These are phyloP conservation scores for Phytophthora tentaculata DNA, from an alignment of 352 stramenopile species.

Conservation along the genomic window DNA sequence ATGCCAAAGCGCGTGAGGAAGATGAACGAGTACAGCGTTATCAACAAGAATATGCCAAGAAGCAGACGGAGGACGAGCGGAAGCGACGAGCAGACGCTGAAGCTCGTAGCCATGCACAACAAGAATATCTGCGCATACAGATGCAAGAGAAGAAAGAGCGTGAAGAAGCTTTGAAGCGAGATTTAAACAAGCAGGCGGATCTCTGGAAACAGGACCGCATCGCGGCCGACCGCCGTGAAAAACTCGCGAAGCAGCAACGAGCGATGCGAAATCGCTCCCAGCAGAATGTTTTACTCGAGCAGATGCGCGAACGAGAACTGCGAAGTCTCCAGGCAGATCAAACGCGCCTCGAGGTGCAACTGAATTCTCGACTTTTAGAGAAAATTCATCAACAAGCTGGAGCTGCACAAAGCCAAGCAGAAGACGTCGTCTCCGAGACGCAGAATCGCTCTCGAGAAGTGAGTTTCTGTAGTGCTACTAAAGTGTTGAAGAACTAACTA, in stretches of 20 bases:
- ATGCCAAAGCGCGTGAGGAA: slow-evolving; percentile 68
- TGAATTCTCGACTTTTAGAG: slow-evolving; percentile 71
- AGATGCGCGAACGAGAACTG: slow-evolving; percentile 76
- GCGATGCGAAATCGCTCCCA: slow-evolving; percentile 57
- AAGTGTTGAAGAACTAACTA: not conserved
- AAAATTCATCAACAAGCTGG: slow-evolving; percentile 74
- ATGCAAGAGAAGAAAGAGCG: slow-evolving; percentile 77
- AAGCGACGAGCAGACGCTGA: slow-evolving; percentile 68
- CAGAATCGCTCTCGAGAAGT: slow-evolving; percentile 81
- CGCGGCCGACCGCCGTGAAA: slow-evolving; percentile 62
- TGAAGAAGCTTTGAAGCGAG: slow-evolving; percentile 54
- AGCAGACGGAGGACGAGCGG: slow-evolving; percentile 57
- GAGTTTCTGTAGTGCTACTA: not conserved
- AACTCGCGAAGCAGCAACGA: slow-evolving; percentile 58
- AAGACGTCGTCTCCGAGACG: slow-evolving; percentile 68
- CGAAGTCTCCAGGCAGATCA: slow-evolving; percentile 70
- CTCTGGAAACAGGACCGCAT: slow-evolving; percentile 77
- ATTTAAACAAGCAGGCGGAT: slow-evolving; percentile 82
- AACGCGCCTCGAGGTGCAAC: slow-evolving; percentile 70
- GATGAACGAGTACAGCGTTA: slow-evolving; percentile 66
- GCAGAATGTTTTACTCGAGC: slow-evolving; percentile 68
- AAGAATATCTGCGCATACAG: slow-evolving; percentile 62
- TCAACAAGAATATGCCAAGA: slow-evolving; percentile 68
- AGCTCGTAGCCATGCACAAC: slow-evolving; percentile 49
- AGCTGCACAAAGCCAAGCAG: slow-evolving; percentile 44